phyloP scores from a whole-genome alignment of 164 flowering plant genomes.

The Liquidambar formosana region DNA sequence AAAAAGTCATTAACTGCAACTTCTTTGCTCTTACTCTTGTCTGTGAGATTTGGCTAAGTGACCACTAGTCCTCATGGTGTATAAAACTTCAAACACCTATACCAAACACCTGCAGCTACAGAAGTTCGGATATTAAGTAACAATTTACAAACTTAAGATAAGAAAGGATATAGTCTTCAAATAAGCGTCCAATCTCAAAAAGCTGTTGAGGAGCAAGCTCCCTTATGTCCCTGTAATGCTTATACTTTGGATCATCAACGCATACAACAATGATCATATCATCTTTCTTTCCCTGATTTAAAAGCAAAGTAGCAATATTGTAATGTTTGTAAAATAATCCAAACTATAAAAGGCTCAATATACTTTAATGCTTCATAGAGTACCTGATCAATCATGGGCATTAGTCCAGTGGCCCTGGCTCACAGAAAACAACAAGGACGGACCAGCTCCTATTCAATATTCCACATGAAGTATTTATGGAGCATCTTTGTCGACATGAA shows the following conservation, averaged over 20 bases:
- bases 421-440: constrained; percentile 58
- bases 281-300: constrained; percentile 64
- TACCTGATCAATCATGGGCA: constrained; percentile 70
- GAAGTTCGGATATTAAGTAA: neutral
- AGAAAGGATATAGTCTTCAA: constrained; percentile 67
- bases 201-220: constrained; percentile 66
- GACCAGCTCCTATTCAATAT: constrained; percentile 43
- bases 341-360: neutral
- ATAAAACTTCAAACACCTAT: neutral
- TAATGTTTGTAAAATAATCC: neutral
- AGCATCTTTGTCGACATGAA: neutral
- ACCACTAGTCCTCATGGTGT: neutral
- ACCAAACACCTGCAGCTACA: no score
- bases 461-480: neutral
- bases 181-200: constrained; percentile 72
- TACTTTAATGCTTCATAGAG: neutral
- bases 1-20: constrained; percentile 69
- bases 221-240: constrained; percentile 55
- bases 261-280: constrained; percentile 74
- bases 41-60: constrained; percentile 29
- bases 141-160: neutral
- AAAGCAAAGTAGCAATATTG: neutral
- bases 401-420: constrained; percentile 54
- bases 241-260: constrained; percentile 73
- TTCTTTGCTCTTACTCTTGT: constrained; percentile 80